Evolutionary conservation across 2,329 filamentous ascomycete species (phyloP).

Genomic region (Verticillium alfalfae): DNA sequence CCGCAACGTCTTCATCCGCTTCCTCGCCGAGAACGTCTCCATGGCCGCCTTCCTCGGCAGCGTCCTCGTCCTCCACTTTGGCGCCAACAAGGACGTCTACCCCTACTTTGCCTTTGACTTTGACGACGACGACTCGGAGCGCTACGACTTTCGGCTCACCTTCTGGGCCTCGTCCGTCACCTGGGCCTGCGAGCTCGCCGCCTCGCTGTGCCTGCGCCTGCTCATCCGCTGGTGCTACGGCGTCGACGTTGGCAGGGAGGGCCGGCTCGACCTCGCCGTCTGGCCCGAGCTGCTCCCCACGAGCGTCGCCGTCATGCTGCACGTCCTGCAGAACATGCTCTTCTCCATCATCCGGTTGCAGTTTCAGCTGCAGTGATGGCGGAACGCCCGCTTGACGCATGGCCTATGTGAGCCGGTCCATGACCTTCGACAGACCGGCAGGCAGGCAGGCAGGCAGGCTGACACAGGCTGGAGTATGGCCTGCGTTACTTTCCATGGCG

Average conservation of each 20-base stretch:
- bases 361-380: constrained; percentile 31
- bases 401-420: background rate
- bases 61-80: constrained; percentile 61
- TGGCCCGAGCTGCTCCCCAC: constrained; percentile 65
- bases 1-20: constrained; percentile 62
- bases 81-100: constrained; percentile 62
- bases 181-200: constrained; percentile 61
- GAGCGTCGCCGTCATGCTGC: constrained; percentile 59
- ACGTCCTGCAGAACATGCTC: constrained; percentile 67
- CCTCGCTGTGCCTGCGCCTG: constrained; percentile 53
- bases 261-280: constrained; percentile 56
- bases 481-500: too few species aligned
- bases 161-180: constrained; percentile 59
- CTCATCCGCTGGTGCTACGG: constrained; percentile 54
- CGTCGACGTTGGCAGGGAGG: constrained; percentile 59
- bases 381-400: too few species aligned
- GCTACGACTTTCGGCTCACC: constrained; percentile 58
- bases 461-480: too few species aligned
- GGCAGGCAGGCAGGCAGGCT: too few species aligned
- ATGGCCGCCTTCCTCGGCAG: constrained; percentile 65
- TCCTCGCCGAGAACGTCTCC: constrained; percentile 60
- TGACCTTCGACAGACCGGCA: too few species aligned
- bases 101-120: constrained; percentile 64
- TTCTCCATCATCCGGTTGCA: constrained; percentile 63
- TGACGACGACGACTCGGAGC: constrained; percentile 26